Evolutionary conservation across 257 asterid genomes (phyloP).

Genomic region (Capsicum rhomboideum): DNA sequence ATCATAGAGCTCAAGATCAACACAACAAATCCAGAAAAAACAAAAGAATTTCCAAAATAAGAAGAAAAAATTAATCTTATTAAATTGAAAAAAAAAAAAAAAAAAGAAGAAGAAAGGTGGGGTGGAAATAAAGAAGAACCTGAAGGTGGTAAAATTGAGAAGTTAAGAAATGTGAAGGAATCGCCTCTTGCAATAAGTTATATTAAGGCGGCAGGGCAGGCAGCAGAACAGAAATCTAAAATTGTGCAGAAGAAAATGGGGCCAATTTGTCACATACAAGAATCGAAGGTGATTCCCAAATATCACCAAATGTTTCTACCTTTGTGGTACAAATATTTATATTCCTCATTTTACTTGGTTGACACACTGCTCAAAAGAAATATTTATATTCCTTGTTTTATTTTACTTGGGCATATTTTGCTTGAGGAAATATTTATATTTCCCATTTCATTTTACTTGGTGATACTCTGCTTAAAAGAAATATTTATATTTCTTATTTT

Average conservation of each 20-base stretch:
- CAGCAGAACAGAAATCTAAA: conserved; percentile 11
- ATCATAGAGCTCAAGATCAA: neutral
- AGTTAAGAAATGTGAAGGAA: conserved; percentile 12
- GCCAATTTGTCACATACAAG: conserved; percentile 24
- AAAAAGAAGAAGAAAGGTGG: too few relatives aligned
- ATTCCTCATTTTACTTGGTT: too few relatives aligned
- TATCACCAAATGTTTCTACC: neutral
- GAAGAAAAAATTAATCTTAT: neutral
- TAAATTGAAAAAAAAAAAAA: too few relatives aligned
- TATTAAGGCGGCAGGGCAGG: conserved; percentile 18
- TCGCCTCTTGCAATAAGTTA: neutral
- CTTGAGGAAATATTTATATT: too few relatives aligned
- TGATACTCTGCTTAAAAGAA: too few relatives aligned
- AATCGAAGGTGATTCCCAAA: conserved; percentile 16
- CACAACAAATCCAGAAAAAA: neutral
- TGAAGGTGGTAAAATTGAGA: conserved; percentile 14
- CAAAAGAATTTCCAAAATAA: neutral
- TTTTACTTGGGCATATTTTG: too few relatives aligned
- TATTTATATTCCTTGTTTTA: too few relatives aligned
- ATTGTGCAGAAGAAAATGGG: conserved; percentile 17
- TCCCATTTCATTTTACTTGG: too few relatives aligned
- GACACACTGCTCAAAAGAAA: too few relatives aligned
- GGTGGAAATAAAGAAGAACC: conserved; percentile 24
- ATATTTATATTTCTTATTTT: too few relatives aligned
- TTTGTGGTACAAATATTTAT: neutral